Evolutionary conservation across 306 rosid genomes (phyloP), one percentile per base, ranked within the genome.

Genomic region (Lotus japonicus): DNA sequence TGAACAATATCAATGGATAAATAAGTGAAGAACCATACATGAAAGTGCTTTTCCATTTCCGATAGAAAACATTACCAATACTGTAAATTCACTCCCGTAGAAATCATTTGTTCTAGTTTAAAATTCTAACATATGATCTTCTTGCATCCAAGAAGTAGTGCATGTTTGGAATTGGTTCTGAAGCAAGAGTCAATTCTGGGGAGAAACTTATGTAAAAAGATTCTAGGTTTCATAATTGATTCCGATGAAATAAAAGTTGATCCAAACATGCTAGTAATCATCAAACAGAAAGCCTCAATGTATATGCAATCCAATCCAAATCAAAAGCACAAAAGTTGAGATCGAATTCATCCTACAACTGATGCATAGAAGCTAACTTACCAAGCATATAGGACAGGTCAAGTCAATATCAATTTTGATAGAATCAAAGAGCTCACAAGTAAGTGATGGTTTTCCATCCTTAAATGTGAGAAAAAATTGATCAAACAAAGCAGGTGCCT

Each of bases 341-440:
- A 11, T n/a, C 7, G 11, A 66, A 58, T 9, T n/a, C 42, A 48
- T 38, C 4, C 21, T 43, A 28, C 7, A n/a, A 46, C 1, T 7
- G 8, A 52, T 11, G 19, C 2, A 17, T 14, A 43, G 9, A 16
- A 73, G 2, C 36, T 31, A 26, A 87, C 90, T 81, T 73, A 94
- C 99, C 96, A 94, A 77, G 83, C 99, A 94, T 83, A 94, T 81
- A 51, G 99, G 85, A 81, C 99, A 94, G 17, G 95, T 90, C 88
- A 94, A 82, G 53, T 87, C 96, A 39, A 85, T 72, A 44, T 94
- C 99, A 48, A 88, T 68, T 66, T 90, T 88, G 84, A 84, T 66
- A 16, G 99, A 88, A 78, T 90, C 96, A 58, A 79, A 85, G 64
- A 94, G 86, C 69, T 90, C 89, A 56, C 97, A 90, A 58, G 89